Evolutionary conservation across 2,329 filamentous ascomycete genomes (phyloP), one percentile per base, ranked within the genome.

Genomic region (Mycosphaerella arachidis): DNA sequence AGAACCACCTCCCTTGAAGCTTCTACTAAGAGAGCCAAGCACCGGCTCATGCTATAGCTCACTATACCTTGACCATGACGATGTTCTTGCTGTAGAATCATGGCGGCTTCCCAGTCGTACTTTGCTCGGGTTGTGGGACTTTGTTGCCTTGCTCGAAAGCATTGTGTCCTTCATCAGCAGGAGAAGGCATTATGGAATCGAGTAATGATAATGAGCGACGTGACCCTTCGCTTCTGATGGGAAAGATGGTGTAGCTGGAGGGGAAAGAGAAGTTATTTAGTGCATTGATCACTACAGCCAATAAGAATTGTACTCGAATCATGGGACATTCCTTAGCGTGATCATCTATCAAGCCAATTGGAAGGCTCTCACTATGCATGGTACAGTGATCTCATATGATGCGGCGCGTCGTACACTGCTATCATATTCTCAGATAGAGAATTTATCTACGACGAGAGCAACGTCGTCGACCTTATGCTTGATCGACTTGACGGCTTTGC

Each of bases 11-110:
- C 37, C 37, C n/a, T 37, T n/a, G 40, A 43, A 43, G 40, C 40
- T 18, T 43, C 40, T 43, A 46, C 40, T 51, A 31, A 43, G 52
- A 58, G 50, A 56, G 57, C 65, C 68, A 66, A 71, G 70, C 72
- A 73, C 71, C 72, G 71, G 71, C 71, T 70, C 71, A 73, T 72
- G 70, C 71, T 67, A 45, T 56, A 63, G 48, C 57, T 69, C 67
- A 69, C 65, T 62, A 54, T 69, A 70, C 66, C 68, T 70, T 52
- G 58, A 60, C 43, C 55, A 56, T 13, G 53, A 48, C 31, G 37
- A 18, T 53, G 53, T 46, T 54, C n/a, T 46, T 35, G 58, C 57
- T 48, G 27, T 46, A 57, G 45, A 59, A 60, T 60, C 58, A 60
- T 60, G 58, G 58, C 48, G 35, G 40, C 58, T 48, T 37, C 20